Evolutionary conservation across 139 green algal genomes (phyloP), one percentile per base, ranked within the genome.

Genomic region (Penium margaritaceum): DNA sequence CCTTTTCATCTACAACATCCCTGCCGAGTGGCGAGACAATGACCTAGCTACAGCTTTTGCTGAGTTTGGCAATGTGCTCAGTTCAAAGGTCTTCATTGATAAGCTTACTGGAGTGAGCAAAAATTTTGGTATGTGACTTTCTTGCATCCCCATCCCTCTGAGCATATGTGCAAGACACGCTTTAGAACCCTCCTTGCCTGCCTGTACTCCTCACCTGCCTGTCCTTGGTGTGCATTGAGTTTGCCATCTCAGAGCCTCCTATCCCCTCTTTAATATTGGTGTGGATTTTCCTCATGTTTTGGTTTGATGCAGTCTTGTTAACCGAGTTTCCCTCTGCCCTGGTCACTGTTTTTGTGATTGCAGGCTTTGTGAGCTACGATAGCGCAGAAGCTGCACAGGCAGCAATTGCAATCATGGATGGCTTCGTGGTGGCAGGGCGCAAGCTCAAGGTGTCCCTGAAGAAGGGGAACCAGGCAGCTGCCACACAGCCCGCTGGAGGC

Each of bases 1-100:
- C 72, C 65, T 79, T 12, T 79, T 74, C 2, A 30, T 79, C n/a
- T 72, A 72, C 72, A 70, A 79, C 46, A 65, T 79, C 2, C 72
- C 72, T 9, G 15, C 61, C 15, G 72, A 79, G 64, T 79, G 74
- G 17, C 19, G 41, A 1, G 62, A 79, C 62, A 21, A 64, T 17
- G 72, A 79, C 24, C 72, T 79, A 0, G 74, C n/a, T 6, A 65
- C 62, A 5, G 39, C 72, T n/a, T 79, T 79, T 39, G 55, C 41
- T 9, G 27, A 70, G 32, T 79, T 79, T 55, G 72, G 72, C 47
- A 79, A 79, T 30, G 61, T 79, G 27, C 19, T 79, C 62, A 66
- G 19, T 12, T 38, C 72, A 17, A 63, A 73, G 0, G 72, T 79
- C n/a, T 73, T 73, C 30, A 36, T 79, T 9, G 72, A 79, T 24